Conservation (phyloP, 1,139 yeast species). For the Lodderomyces jiufengensis region DNA sequence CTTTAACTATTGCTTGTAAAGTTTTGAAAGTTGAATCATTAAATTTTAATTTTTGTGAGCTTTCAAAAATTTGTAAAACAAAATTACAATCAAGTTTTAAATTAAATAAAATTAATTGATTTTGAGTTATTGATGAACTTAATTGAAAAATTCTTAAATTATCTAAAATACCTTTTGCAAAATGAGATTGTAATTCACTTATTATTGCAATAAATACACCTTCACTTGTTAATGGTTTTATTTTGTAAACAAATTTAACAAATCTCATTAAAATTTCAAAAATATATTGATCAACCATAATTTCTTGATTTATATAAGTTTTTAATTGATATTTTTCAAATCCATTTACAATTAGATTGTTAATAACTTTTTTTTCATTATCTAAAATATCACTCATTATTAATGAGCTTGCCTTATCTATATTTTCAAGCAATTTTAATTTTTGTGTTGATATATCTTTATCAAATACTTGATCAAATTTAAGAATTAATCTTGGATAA, state of each 20-base stretch:
- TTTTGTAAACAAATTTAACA: conserved; percentile 38
- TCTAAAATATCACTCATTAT: conserved; percentile 42
- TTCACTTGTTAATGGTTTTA: conserved; percentile 41
- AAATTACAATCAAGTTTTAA: conserved; percentile 39
- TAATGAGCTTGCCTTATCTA: conserved; percentile 41
- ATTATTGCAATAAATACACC: conserved; percentile 36
- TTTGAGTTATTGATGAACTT: conserved; percentile 7
- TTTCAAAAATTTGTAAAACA: conserved; percentile 40
- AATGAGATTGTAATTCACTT: conserved; percentile 38
- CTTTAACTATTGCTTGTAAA: conserved; percentile 31
- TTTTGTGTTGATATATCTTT: conserved; percentile 38
- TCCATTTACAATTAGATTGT: no score
- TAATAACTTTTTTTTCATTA: conserved; percentile 25
- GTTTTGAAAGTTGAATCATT: conserved; percentile 37
- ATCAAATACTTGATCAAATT: conserved; percentile 35
- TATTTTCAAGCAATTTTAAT: conserved; percentile 40
- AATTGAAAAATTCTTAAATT: conserved; percentile 23
- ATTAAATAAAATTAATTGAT: conserved; percentile 18
- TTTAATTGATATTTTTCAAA: no score
- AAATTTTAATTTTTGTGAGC: conserved; percentile 31
- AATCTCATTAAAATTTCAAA: conserved; percentile 41
- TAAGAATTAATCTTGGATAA: conserved; percentile 32
- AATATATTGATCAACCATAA: conserved; percentile 37
- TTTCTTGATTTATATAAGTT: conserved; percentile 26
- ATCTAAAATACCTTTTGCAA: conserved; percentile 33